phyloP scores from a whole-genome alignment of 768 basidiomycete genomes.

The Amanita thiersii region DNA sequence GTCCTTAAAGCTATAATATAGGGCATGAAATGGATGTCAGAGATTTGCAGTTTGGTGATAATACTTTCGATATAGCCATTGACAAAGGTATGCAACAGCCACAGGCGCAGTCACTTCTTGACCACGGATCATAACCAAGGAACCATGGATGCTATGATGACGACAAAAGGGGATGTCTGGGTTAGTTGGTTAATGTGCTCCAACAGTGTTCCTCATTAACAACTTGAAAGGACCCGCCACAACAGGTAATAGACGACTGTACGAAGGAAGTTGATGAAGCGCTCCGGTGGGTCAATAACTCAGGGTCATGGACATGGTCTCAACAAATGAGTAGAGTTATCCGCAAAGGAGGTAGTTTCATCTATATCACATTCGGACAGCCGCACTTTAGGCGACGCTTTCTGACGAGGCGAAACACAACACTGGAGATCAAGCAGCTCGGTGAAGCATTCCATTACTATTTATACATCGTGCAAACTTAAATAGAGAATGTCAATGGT shows the following conservation, averaged over 20 bases:
- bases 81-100: constrained; percentile 53
- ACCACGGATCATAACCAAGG: constrained; percentile 19
- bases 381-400: constrained; percentile 79
- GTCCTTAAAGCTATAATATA: constrained; percentile 16
- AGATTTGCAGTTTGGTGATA: constrained; percentile 47
- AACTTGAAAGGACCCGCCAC: constrained; percentile 55
- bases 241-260: constrained; percentile 62
- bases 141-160: constrained; percentile 90
- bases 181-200: constrained; percentile 25
- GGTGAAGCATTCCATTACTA: constrained; percentile 85
- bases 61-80: constrained; percentile 69
- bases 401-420: constrained; percentile 47
- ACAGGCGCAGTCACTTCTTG: neutral
- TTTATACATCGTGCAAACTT: constrained; percentile 56
- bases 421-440: constrained; percentile 57
- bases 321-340: too few species aligned
- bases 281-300: constrained; percentile 43
- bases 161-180: constrained; percentile 77
- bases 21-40: constrained; percentile 87
- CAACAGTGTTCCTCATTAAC: neutral
- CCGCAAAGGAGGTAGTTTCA: constrained; percentile 49
- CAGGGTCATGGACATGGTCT: too few species aligned
- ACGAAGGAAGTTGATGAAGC: constrained; percentile 72
- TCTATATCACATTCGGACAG: constrained; percentile 85
- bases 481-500: neutral